These are phyloP conservation scores for Penicillium sp. DNA, from an alignment of 2,329 filamentous ascomycete genomes.

Conservation along the genomic window DNA sequence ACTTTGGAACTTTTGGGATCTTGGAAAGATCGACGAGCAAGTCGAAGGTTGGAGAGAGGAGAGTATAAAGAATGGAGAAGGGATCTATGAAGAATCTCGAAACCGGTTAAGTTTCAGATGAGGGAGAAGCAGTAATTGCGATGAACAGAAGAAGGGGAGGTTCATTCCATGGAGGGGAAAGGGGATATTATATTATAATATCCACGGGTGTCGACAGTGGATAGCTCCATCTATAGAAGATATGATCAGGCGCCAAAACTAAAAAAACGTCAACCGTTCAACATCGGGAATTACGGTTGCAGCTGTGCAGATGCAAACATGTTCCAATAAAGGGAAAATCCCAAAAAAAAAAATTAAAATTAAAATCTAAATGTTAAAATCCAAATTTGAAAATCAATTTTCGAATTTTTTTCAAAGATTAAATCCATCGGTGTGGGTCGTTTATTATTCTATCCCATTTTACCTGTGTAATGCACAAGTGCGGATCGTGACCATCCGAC, in stretches of 20 bases:
- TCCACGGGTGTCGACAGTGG: slow-evolving; percentile 28
- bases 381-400: slow-evolving; percentile 6
- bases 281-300: slow-evolving; percentile 33
- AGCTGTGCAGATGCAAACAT: slow-evolving; percentile 40
- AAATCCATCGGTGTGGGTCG: slow-evolving; percentile 1
- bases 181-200: slow-evolving; percentile 27
- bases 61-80: slow-evolving; percentile 20
- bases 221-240: slow-evolving; percentile 33
- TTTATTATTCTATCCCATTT: background rate
- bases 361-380: background rate
- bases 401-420: slow-evolving; percentile 14
- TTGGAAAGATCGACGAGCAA: background rate
- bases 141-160: slow-evolving; percentile 10
- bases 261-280: slow-evolving; percentile 32
- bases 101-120: slow-evolving; percentile 8
- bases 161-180: slow-evolving; percentile 26
- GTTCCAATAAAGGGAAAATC: slow-evolving; percentile 26
- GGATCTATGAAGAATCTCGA: slow-evolving; percentile 26
- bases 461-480: background rate
- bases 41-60: background rate
- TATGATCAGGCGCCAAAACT: slow-evolving; percentile 33
- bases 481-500: background rate
- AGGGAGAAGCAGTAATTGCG: slow-evolving; percentile 6
- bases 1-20: background rate
- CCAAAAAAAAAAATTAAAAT: background rate